Evolutionary conservation across 768 basidiomycete species (phyloP), one percentile per base, ranked within the genome.

Genomic region (Suillus cothurnatus): DNA sequence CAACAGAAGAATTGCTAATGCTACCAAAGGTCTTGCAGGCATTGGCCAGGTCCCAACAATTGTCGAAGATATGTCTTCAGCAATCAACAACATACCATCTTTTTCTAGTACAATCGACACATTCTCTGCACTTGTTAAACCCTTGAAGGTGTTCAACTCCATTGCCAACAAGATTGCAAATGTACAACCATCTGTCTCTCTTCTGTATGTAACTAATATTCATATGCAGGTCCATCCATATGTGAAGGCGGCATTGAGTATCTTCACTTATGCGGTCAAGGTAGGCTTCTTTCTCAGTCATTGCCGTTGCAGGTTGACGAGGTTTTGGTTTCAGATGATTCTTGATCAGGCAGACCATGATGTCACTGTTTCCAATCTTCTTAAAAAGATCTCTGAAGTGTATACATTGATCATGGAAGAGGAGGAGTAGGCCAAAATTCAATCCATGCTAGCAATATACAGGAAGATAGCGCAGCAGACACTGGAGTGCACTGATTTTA

Each of bases 401-500:
- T 67, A 67, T 61, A n/a, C 45, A 11, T 50, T 64, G 23, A 36
- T 64, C 7, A 38, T 31, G 23, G 47, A 64, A 39, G 59, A 45
- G n/a, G 45, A 62, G 15, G 17, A 53, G 8, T 38, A 62, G 28
- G 4, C 15, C n/a, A 62, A 47, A 17, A 41, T 67, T 6, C 7
- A 4, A 23, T 41, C 45, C 2, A 62, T 45, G 60, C n/a, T 38
- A 26, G 53, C 50, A 6, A 31, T 41, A 31, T 50, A 32, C 12
- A 14, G 28, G 9, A 28, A 53, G 23, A 50, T 66, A 11, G 36
- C 66, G 6, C 62, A 66, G 21, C 69, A 74, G 59, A 71, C 70
- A 0, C 66, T 65, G 8, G 74, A 76, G 53, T 74, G 73, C 43
- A 69, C 68, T 2, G 71, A 74, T 63, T 76, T 76, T 32, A 73